Percentiles rank a stretch among this genome's conserved stretches.
Evolutionary conservation across 2,329 filamentous ascomycete genomes (phyloP).

Genomic region (Pestalotiopsis sp.): DNA sequence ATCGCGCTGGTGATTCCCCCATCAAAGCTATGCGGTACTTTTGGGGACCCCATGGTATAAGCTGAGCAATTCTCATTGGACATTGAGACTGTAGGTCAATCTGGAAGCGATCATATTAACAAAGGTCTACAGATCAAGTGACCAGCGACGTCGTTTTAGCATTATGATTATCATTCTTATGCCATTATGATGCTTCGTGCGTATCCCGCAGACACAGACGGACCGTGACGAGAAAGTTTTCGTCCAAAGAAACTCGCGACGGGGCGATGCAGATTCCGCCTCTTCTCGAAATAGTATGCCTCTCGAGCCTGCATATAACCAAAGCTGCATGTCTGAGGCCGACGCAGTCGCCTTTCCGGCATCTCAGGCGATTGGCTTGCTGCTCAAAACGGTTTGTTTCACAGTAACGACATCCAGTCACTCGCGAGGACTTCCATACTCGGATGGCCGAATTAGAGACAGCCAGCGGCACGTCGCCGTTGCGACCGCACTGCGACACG

Average conservation of each 20-base stretch:
- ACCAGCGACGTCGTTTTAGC: background rate
- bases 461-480: background rate
- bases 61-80: background rate
- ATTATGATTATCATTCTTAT: background rate
- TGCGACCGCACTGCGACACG: background rate
- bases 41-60: background rate
- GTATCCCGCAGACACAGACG: background rate
- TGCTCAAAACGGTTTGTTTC: background rate
- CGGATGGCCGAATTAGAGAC: background rate
- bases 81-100: background rate
- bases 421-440: background rate
- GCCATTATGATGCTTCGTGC: background rate
- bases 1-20: background rate
- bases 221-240: background rate
- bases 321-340: background rate
- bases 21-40: background rate
- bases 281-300: background rate
- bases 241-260: background rate
- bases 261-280: background rate
- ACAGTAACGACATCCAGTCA: background rate
- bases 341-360: background rate
- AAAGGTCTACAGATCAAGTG: background rate
- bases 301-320: background rate
- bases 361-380: constrained; percentile 6
- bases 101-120: background rate